Percentiles rank a stretch among this genome's conserved stretches.
phyloP scores from a whole-genome alignment of 1,284 basidiomycete species.

The Malassezia vespertilionis region DNA sequence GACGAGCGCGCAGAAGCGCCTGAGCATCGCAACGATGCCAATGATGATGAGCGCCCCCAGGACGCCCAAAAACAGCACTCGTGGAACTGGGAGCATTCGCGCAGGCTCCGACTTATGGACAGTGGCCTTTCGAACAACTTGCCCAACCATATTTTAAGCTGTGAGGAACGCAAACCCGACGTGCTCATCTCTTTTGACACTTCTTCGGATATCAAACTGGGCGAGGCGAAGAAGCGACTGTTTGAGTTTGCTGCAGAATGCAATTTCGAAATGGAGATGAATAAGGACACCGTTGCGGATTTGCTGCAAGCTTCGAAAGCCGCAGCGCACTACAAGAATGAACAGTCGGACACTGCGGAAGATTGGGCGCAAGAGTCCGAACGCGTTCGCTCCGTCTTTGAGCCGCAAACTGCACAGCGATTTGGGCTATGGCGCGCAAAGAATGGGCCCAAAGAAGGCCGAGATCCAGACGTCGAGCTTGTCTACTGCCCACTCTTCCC shows the following conservation, averaged over 20 bases:
- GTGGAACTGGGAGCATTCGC: conserved; percentile 17
- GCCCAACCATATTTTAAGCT: conserved; percentile 38
- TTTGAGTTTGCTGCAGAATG: conserved; percentile 36
- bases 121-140: conserved; percentile 43
- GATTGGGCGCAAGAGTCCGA: background rate
- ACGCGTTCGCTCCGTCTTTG: conserved; percentile 15
- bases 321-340: background rate
- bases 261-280: conserved; percentile 15
- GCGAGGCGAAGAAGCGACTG: conserved; percentile 30
- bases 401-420: conserved; percentile 23
- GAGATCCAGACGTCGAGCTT: conserved; percentile 19
- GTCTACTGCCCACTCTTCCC: conserved; percentile 41
- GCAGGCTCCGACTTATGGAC: conserved; percentile 38
- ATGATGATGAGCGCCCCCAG: background rate
- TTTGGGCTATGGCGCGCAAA: conserved; percentile 17
- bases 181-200: conserved; percentile 42
- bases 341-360: background rate
- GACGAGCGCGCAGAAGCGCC: background rate
- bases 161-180: conserved; percentile 26
- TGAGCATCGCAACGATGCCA: background rate
- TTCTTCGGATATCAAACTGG: conserved; percentile 41
- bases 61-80: background rate
- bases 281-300: background rate
- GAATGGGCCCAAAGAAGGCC: background rate
- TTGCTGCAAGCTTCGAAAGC: background rate